Evolutionary conservation across 148 eudicot genomes (phyloP), one percentile per base, ranked within the genome.

Genomic region (Arbutus unedo): DNA sequence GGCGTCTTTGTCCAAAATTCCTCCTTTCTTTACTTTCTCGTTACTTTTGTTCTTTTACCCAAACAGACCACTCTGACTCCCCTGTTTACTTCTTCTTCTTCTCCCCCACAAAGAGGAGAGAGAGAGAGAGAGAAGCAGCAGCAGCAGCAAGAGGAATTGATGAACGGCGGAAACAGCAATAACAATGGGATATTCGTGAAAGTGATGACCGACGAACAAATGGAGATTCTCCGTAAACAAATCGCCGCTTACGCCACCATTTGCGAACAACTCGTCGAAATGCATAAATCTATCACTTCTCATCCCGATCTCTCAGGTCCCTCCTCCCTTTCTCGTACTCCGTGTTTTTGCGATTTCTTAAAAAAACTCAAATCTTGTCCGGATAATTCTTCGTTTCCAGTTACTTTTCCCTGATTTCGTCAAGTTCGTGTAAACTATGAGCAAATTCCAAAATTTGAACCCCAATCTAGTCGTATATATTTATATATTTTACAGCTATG

Each of bases 121-220:
- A 14, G 79, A 14, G 60, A 54, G 47, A 75, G 13, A 51, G 4
- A 11, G 9, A 51, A 82, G 4, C 51, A 82, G 38, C 51, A 62
- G 11, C 43, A 51, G 31, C 51, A 71, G 60, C 48, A 41, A 76
- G 79, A 54, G 78, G 56, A 10, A 64, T 59, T 48, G 81, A 68
- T 18, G 76, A 50, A 74, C 9, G 50, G 74, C 0, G 53, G 14
- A 25, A 81, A 59, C 13, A 49, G n/a, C 53, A 78, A 18, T 8
- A 60, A 82, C 51, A 89, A 88, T n/a, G 90, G 86, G 55, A 85
- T 93, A 83, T 92, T 89, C 79, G 95, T 91, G 53, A 93, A 92
- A 70, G 95, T 95, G 41, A 95, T 95, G 98, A 95, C 97, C 1
- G 98, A 95, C 83, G 97, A 95, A 83, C 98, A 95, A 77, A 91